Conservation (phyloP, 805 yeast genomes). For the Candida yuanshanica region DNA sequence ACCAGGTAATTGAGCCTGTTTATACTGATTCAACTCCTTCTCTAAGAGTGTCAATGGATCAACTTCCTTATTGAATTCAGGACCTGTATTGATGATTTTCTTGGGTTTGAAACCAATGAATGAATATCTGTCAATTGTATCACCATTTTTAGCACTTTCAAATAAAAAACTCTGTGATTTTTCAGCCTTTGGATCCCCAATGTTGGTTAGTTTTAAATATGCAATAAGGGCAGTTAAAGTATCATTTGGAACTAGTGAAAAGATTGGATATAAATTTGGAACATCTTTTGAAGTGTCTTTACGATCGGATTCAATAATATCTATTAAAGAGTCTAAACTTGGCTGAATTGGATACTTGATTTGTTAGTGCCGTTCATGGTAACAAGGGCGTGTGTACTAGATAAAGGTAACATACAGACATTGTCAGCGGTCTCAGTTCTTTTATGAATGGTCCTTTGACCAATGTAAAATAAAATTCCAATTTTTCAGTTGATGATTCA, state of each 20-base stretch:
- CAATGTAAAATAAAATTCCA: too few relatives aligned
- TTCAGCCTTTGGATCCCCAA: constrained; percentile 44
- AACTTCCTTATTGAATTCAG: constrained; percentile 43
- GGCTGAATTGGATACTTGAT: constrained; percentile 44
- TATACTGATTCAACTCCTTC: constrained; percentile 56
- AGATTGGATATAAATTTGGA: constrained; percentile 79
- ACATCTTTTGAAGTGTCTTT: constrained; percentile 19
- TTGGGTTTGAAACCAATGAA: constrained; percentile 86
- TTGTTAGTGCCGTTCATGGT: too few relatives aligned
- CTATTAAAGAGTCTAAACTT: constrained; percentile 37
- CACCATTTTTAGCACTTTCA: constrained; percentile 88
- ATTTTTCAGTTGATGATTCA: too few relatives aligned
- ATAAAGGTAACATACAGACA: not conserved
- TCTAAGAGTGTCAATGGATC: constrained; percentile 82
- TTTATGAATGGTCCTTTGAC: too few relatives aligned
- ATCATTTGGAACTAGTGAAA: constrained; percentile 65
- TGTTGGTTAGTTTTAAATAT: constrained; percentile 67
- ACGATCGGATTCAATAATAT: constrained; percentile 34
- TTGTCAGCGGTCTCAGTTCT: too few relatives aligned
- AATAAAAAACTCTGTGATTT: constrained; percentile 71
- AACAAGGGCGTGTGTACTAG: too few relatives aligned
- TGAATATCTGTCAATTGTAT: constrained; percentile 82
- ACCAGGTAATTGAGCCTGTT: constrained; percentile 76
- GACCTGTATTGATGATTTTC: constrained; percentile 80
- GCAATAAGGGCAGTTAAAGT: constrained; percentile 88